Evolutionary conservation across 306 rosid species (phyloP).

Genomic region (Fragaria vesca): DNA sequence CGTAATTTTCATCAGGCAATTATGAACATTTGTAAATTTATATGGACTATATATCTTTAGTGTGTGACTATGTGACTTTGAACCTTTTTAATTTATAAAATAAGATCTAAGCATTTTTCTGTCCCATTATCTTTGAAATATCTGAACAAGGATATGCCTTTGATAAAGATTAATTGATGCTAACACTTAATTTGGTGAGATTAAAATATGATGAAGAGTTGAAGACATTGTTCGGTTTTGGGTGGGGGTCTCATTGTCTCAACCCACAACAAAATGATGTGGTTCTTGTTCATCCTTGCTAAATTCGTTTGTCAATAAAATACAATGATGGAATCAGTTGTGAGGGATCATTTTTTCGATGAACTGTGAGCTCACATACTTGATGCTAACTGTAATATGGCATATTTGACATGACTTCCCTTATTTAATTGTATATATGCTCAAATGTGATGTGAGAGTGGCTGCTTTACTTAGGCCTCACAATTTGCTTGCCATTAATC

Average conservation of each 20-base stretch:
- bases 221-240: background rate
- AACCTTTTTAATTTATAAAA: slow-evolving; percentile 14
- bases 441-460: slow-evolving; percentile 17
- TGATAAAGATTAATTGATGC: slow-evolving; percentile 18
- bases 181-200: background rate
- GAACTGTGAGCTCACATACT: background rate
- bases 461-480: background rate
- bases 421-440: background rate
- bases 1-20: background rate
- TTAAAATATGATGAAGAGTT: background rate
- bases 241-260: background rate
- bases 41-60: background rate
- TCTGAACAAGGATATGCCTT: slow-evolving; percentile 21
- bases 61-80: background rate
- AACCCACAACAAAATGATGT: background rate
- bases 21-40: background rate
- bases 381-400: background rate
- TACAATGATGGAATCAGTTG: slow-evolving; percentile 8
- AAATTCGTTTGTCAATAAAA: background rate
- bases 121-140: slow-evolving; percentile 25
- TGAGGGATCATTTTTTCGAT: too few species aligned
- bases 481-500: slow-evolving; percentile 23
- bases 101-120: slow-evolving; percentile 31
- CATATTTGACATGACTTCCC: slow-evolving; percentile 2
- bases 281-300: background rate